Conservation (phyloP, 768 basidiomycete species). For the Termitomyces titanicus region DNA sequence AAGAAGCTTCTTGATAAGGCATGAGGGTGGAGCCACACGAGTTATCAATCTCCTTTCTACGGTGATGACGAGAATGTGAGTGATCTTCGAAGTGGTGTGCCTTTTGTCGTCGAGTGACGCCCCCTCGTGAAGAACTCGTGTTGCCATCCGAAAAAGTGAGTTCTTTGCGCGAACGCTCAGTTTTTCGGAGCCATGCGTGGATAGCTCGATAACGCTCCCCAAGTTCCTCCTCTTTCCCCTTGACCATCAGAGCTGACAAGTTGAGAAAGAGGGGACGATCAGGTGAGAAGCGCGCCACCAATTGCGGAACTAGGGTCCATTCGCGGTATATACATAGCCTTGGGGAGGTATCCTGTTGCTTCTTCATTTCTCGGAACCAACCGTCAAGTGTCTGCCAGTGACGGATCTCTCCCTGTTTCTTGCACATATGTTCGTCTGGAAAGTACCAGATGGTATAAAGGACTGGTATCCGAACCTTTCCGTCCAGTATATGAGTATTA, state of each 20-base stretch:
- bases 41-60: neutral
- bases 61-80: neutral
- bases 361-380: conserved; percentile 23
- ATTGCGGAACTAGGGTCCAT: conserved; percentile 3
- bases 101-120: neutral
- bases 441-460: conserved; percentile 18
- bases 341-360: neutral
- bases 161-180: conserved; percentile 2
- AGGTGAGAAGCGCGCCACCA: conserved; percentile 12
- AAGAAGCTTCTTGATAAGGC: neutral
- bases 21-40: neutral
- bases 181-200: conserved; percentile 7
- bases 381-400: conserved; percentile 25
- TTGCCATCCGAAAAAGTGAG: neutral
- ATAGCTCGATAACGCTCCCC: conserved; percentile 1
- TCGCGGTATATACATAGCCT: conserved; percentile 3
- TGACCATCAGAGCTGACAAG: neutral
- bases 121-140: neutral
- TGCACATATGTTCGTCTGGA: conserved; percentile 17
- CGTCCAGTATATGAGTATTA: conserved; percentile 28
- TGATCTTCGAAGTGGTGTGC: neutral
- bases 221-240: neutral
- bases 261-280: conserved; percentile 11
- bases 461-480: conserved; percentile 31
- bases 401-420: conserved; percentile 16